Evolutionary conservation across 352 stramenopile genomes (phyloP).

Genomic region (Elongisporangium senticosum): DNA sequence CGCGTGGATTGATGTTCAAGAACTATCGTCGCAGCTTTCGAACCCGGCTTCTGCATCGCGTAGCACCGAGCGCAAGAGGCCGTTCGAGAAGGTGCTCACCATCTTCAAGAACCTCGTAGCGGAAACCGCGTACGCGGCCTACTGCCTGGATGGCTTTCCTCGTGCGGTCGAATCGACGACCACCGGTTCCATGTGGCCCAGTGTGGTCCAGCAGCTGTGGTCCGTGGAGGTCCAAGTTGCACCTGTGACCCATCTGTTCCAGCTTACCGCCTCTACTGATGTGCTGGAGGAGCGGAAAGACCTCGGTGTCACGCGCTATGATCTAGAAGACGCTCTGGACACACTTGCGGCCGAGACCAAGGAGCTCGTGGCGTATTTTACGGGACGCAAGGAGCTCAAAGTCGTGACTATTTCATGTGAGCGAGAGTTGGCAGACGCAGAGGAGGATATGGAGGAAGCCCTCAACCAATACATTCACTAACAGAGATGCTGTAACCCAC

Average conservation of each 20-base stretch:
- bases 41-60: neutral
- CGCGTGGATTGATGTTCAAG: constrained; percentile 24
- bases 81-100: constrained; percentile 2
- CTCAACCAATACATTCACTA: constrained; percentile 9
- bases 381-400: neutral
- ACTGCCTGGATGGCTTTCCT: constrained; percentile 44
- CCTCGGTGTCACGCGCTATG: constrained; percentile 16
- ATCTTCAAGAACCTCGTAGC: constrained; percentile 18
- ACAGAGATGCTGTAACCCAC: neutral
- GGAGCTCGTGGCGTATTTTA: constrained; percentile 28
- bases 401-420: constrained; percentile 40
- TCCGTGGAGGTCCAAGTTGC: constrained; percentile 26
- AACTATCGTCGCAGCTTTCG: constrained; percentile 6
- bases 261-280: constrained; percentile 34
- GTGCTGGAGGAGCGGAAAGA: constrained; percentile 34
- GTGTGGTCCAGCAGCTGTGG: constrained; percentile 41
- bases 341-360: constrained; percentile 16
- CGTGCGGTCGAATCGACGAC: constrained; percentile 11
- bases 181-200: constrained; percentile 17
- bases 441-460: constrained; percentile 28
- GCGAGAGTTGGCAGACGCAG: constrained; percentile 24
- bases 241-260: constrained; percentile 20
- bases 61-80: neutral
- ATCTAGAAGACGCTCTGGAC: constrained; percentile 43
- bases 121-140: constrained; percentile 11